These are phyloP conservation scores for Alisma plantagoaquatica DNA, from an alignment of 106 monocot genomes.

Conservation along the genomic window DNA sequence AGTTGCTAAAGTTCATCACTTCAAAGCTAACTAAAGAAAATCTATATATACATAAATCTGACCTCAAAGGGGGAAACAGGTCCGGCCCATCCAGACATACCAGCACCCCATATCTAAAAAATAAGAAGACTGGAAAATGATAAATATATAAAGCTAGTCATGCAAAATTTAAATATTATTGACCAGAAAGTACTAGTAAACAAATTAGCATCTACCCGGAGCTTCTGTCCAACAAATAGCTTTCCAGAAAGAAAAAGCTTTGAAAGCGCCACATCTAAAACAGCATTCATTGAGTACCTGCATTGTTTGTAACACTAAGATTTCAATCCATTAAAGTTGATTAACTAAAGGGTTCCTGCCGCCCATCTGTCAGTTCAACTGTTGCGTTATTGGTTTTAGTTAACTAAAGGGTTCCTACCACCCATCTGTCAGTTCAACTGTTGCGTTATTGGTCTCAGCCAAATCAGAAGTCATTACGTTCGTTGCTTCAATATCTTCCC, in stretches of 20 bases:
- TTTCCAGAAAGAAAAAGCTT: conserved; percentile 49
- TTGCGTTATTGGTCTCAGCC: conserved; percentile 11
- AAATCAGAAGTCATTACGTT: conserved; percentile 5
- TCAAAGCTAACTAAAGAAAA: neutral
- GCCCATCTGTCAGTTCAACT: conserved; percentile 80
- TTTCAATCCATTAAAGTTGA: conserved; percentile 1
- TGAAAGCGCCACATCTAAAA: conserved; percentile 49
- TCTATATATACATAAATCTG: conserved; percentile 5
- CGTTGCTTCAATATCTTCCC: conserved; percentile 12
- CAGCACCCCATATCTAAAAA: conserved; percentile 70
- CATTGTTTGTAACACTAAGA: neutral
- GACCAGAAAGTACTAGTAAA: neutral
- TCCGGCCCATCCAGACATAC: conserved; percentile 72
- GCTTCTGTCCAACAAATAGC: conserved; percentile 86
- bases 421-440: conserved; percentile 89
- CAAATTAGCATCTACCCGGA: conserved; percentile 49
- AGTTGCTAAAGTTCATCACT: neutral
- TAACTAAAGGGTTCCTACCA: conserved; percentile 42
- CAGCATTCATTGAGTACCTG: conserved; percentile 78
- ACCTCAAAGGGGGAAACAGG: conserved; percentile 80
- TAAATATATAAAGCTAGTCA: neutral
- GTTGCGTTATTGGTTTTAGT: neutral
- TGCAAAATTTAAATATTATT: neutral
- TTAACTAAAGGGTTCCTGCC: conserved; percentile 32
- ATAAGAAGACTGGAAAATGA: neutral